Evolutionary conservation across 2,329 filamentous ascomycete genomes (phyloP), one percentile per base, ranked within the genome.

Genomic region (Eutypella sp.): DNA sequence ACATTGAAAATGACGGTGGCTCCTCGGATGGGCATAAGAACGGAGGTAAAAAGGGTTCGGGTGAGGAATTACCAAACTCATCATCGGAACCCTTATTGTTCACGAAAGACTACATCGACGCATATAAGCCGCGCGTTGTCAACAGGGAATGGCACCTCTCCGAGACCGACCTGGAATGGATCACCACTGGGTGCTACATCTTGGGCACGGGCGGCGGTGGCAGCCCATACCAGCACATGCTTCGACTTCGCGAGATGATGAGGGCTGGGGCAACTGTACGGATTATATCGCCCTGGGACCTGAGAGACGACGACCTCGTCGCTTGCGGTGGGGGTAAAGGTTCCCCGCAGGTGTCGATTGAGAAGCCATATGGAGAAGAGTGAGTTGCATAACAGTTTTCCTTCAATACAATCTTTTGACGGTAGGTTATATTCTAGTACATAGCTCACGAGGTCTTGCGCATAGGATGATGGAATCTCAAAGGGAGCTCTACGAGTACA

Each of bases 181-280:
- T 82, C 27, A 64, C 73, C 2, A 74, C 70, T 5, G 79, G 79
- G 1, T 78, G 76, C 52, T 79, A 79, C 50, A 74, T 82, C 34
- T 67, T 82, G 0, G 78, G 76, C 2, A 79, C 76, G 2, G 79
- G 78, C 20, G 78, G 78, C 3, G 78, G 78, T 16, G 78, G 78
- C 3, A 71, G 68, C 1, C 73, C 76, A 1, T 77, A 75, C 49
- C 59, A 73, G 4, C 65, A 69, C 29, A 70, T 74, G 60, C 64
- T 79, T 16, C 70, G 70, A n/a, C 63, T 79, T 7, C 65, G 71
- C 7, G 65, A 74, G 27, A 70, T 74, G 36, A 64, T 80, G 7
- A 67, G 70, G 9, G 60, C 63, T 8, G 76, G 76, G 0, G 70
- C 71, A 4, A 64, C 62, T 1, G 69, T 80, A 23, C 67, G 67